Conservation (phyloP, 805 yeast species). For the Komagataella ulmi region DNA sequence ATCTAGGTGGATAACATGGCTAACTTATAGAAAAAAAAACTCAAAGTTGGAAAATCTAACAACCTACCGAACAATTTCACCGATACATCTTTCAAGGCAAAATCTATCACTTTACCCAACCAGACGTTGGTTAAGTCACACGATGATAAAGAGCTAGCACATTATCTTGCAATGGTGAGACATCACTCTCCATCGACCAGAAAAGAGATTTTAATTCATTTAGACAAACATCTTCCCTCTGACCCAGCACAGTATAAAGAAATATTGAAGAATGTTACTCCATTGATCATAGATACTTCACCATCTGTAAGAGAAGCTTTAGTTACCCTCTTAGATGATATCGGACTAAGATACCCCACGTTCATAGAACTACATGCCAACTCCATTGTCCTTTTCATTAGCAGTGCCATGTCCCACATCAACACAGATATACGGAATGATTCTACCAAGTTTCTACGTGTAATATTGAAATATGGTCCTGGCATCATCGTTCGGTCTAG, state of each 20-base stretch:
- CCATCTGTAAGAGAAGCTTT: slow-evolving; percentile 48
- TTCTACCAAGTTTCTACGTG: slow-evolving; percentile 52
- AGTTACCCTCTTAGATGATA: slow-evolving; percentile 29
- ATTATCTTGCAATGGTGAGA: slow-evolving; percentile 53
- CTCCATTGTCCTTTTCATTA: slow-evolving; percentile 56
- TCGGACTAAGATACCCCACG: slow-evolving; percentile 36
- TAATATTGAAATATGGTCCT: slow-evolving; percentile 38
- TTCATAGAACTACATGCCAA: slow-evolving; percentile 49
- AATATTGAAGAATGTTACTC: slow-evolving; percentile 41
- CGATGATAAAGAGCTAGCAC: slow-evolving; percentile 34
- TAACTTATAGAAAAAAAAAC: slow-evolving; percentile 42
- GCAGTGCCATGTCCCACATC: slow-evolving; percentile 91
- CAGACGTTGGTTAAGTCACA: slow-evolving; percentile 14
- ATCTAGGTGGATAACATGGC: not conserved
- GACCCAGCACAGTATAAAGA: slow-evolving; percentile 42
- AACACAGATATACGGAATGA: slow-evolving; percentile 62
- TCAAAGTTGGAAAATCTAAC: slow-evolving; percentile 78
- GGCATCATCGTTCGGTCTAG: slow-evolving; percentile 44
- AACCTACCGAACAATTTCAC: slow-evolving; percentile 66
- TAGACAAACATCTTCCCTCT: slow-evolving; percentile 37
- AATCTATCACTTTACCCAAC: slow-evolving; percentile 28
- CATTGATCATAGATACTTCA: slow-evolving; percentile 57
- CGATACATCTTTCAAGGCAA: slow-evolving; percentile 74
- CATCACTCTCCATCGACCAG: slow-evolving; percentile 65
- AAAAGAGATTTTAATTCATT: slow-evolving; percentile 50